phyloP scores from a whole-genome alignment of 2,329 filamentous ascomycete species.

The Hypoxylon sp. region DNA sequence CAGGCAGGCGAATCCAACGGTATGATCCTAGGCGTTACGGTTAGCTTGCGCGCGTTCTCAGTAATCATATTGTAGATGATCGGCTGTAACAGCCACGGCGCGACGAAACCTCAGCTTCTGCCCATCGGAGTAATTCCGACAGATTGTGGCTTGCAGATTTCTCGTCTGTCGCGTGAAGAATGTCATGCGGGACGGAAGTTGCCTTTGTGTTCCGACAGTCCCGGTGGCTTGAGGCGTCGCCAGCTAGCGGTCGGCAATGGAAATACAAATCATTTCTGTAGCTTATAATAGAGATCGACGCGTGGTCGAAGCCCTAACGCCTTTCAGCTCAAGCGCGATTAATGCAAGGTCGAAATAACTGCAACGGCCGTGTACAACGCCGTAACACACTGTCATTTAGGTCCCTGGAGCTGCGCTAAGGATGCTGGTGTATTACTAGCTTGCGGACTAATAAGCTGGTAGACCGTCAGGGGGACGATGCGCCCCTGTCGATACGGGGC shows the following conservation, averaged over 20 bases:
- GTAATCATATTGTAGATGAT: constrained; percentile 9
- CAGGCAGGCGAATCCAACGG: constrained; percentile 3
- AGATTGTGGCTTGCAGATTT: constrained; percentile 10
- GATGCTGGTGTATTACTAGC: constrained; percentile 7
- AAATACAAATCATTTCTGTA: constrained; percentile 6
- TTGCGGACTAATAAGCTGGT: constrained; percentile 21
- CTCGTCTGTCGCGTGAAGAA: constrained; percentile 3
- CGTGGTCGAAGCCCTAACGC: constrained; percentile 25
- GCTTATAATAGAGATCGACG: constrained; percentile 34
- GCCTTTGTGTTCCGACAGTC: constrained; percentile 6
- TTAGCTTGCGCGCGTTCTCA: constrained; percentile 17
- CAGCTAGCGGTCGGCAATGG: not conserved
- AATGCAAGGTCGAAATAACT: constrained; percentile 29
- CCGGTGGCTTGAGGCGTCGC: not conserved
- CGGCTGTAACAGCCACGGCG: constrained; percentile 10
- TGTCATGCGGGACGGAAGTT: constrained; percentile 8
- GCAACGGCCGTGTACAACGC: constrained; percentile 16
- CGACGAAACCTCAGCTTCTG: constrained; percentile 9
- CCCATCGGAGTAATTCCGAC: constrained; percentile 3
- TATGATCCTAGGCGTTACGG: constrained; percentile 9
- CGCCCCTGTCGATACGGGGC: constrained; percentile 24
- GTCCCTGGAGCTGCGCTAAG: not conserved
- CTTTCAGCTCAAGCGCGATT: constrained; percentile 33
- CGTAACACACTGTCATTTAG: constrained; percentile 24
- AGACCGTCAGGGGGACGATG: constrained; percentile 21